Conservation (phyloP, 2,329 filamentous ascomycete species). For the Epichloe uncinata region DNA sequence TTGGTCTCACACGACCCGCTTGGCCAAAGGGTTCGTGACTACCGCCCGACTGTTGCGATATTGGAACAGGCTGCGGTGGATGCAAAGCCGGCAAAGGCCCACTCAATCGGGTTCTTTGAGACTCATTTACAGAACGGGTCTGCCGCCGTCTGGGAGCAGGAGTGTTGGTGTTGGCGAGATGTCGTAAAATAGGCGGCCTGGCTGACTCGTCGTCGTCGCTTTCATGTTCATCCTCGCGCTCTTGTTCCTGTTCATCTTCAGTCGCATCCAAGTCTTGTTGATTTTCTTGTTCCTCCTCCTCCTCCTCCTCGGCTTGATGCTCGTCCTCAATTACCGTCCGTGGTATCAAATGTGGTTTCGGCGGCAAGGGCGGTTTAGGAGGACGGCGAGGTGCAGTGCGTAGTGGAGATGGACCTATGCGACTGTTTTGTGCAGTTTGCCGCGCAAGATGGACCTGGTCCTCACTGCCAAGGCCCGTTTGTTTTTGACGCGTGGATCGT, state of each 20-base stretch:
- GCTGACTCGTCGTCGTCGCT: constrained; percentile 1
- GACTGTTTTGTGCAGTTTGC: neutral
- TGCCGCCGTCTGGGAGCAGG: constrained; percentile 6
- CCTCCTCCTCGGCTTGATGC: neutral
- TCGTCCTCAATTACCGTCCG: neutral
- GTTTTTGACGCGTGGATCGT: neutral
- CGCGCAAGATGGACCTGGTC: constrained; percentile 1
- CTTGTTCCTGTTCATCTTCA: constrained; percentile 1
- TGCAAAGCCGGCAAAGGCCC: neutral
- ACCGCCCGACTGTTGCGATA: neutral
- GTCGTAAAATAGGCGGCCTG: neutral
- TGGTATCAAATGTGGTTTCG: neutral
- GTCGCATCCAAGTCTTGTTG: neutral
- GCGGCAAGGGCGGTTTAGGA: neutral
- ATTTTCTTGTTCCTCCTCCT: neutral
- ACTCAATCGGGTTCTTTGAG: neutral
- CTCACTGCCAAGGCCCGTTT: neutral
- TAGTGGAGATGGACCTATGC: constrained; percentile 2
- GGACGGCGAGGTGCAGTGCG: constrained; percentile 2
- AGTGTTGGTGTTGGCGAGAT: constrained; percentile 9
- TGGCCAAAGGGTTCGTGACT: neutral
- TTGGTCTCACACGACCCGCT: neutral
- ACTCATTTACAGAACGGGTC: neutral
- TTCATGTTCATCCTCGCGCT: constrained; percentile 5
- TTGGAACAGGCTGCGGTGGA: neutral